Evolutionary conservation across 805 yeast genomes (phyloP).

Genomic region (Starmera caribaea): DNA sequence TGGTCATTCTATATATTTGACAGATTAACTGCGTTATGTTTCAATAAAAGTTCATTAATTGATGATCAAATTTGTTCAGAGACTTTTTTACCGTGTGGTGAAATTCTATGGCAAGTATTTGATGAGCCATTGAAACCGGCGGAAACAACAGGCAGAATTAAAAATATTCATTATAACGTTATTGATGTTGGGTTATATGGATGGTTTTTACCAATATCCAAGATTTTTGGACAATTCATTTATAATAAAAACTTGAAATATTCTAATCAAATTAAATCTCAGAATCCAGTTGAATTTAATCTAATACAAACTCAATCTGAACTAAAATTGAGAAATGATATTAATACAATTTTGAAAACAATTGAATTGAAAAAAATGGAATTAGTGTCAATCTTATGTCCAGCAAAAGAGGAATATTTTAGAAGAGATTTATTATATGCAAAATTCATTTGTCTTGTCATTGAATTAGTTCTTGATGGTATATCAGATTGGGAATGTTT

Average conservation of each 20-base stretch:
- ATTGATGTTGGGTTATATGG: conserved; percentile 28
- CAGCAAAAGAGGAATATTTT: conserved; percentile 7
- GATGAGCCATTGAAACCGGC: conserved; percentile 19
- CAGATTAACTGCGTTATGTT: conserved; percentile 27
- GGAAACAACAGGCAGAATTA: conserved; percentile 17
- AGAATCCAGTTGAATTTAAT: no score
- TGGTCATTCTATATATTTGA: conserved; percentile 32
- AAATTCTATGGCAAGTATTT: conserved; percentile 21
- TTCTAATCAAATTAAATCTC: neutral
- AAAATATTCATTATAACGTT: conserved; percentile 16
- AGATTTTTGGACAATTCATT: conserved; percentile 22
- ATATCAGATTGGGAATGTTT: conserved; percentile 7
- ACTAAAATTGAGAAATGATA: conserved; percentile 12
- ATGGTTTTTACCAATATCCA: conserved; percentile 25
- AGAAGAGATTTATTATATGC: conserved; percentile 14
- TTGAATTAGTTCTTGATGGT: conserved; percentile 11
- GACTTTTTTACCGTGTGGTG: conserved; percentile 25
- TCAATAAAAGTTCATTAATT: conserved; percentile 23
- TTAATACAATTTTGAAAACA: conserved; percentile 9
- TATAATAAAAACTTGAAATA: conserved; percentile 5
- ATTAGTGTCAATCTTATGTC: conserved; percentile 6
- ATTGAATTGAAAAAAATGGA: conserved; percentile 8
- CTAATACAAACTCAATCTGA: no score
- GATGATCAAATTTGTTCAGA: conserved; percentile 22
- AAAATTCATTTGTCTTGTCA: conserved; percentile 10